Conservation (phyloP, 208 protist genomes). For the Wallacemonas sp. region DNA sequence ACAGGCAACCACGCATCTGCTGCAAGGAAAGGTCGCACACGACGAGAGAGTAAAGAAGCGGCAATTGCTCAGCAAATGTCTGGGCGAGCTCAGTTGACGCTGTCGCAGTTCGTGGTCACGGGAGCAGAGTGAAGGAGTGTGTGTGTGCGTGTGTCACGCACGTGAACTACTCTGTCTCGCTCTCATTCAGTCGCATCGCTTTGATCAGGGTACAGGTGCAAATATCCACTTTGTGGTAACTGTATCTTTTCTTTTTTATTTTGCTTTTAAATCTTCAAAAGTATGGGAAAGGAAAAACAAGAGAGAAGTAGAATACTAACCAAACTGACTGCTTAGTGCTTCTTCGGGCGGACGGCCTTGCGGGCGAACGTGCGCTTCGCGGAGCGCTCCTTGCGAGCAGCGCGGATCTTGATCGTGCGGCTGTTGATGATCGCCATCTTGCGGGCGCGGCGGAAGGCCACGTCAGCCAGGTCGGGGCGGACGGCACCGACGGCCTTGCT, state of each 20-base stretch:
- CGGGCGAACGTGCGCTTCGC: conserved; percentile 71
- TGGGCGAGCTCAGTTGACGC: no score
- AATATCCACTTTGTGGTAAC: no score
- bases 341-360: conserved; percentile 74
- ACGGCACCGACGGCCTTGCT: conserved; percentile 70
- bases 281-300: conserved; percentile 14
- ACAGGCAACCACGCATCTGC: no score
- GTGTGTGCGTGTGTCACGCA: no score
- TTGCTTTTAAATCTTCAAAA: background rate
- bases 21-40: no score
- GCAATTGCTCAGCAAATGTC: no score
- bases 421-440: conserved; percentile 61
- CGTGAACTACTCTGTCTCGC: no score
- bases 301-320: background rate
- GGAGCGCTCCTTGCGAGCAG: conserved; percentile 82
- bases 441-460: conserved; percentile 80
- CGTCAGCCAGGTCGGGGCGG: conserved; percentile 79
- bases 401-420: conserved; percentile 66
- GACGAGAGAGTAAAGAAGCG: no score
- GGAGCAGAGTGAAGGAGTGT: no score
- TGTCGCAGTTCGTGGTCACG: no score
- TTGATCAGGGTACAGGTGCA: no score
- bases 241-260: conserved; percentile 7
- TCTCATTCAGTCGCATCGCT: no score
- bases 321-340: conserved; percentile 13